Conservation (phyloP, 2,329 filamentous ascomycete genomes). For the Endoconidiophora laricicola region DNA sequence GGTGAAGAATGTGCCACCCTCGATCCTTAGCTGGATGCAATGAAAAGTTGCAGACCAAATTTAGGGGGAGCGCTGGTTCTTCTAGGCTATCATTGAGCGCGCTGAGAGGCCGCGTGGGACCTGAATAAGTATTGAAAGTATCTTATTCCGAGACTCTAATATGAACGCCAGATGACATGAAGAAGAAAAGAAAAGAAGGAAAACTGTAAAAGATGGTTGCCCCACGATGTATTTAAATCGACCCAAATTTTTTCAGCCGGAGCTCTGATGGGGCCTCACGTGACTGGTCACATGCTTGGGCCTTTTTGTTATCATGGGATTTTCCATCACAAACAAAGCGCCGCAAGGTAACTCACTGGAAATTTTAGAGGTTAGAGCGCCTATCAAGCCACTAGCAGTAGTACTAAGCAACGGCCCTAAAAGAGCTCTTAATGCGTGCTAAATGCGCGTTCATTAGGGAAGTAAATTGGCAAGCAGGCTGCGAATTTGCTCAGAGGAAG, state of each 20-base stretch:
- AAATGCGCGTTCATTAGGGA: background rate
- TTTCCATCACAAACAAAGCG: too few species aligned
- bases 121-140: slow-evolving; percentile 79
- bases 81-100: slow-evolving; percentile 98
- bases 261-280: background rate
- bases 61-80: slow-evolving; percentile 54
- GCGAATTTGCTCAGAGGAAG: background rate
- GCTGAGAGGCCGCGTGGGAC: slow-evolving; percentile 64
- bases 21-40: slow-evolving; percentile 23
- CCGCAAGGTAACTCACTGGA: too few species aligned
- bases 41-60: slow-evolving; percentile 35
- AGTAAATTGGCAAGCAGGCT: slow-evolving; percentile 6
- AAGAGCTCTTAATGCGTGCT: background rate
- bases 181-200: slow-evolving; percentile 31
- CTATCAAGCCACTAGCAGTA: background rate
- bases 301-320: too few species aligned
- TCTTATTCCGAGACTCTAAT: slow-evolving; percentile 99
- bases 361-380: too few species aligned
- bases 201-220: slow-evolving; percentile 4
- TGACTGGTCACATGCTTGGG: background rate
- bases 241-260: slow-evolving; percentile 1
- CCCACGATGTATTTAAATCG: slow-evolving; percentile 7
- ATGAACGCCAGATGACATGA: slow-evolving; percentile 75
- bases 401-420: too few species aligned
- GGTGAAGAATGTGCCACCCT: slow-evolving; percentile 14